Percentiles rank a stretch among this genome's conserved stretches.
phyloP scores from a whole-genome alignment of 2,329 filamentous ascomycete species.

The Paecilomyces fulvus region DNA sequence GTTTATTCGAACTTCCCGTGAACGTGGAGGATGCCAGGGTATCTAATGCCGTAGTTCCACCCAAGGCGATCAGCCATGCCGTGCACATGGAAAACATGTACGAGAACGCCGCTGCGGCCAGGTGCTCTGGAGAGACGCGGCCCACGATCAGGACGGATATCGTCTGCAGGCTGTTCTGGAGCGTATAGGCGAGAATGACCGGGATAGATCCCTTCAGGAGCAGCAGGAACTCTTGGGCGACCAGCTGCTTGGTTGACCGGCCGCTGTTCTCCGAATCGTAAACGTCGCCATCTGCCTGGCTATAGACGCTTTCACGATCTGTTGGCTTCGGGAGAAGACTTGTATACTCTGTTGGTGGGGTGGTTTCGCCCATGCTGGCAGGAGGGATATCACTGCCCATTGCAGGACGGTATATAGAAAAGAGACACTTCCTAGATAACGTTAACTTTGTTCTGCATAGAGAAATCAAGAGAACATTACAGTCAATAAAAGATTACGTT shows the following conservation, averaged over 20 bases:
- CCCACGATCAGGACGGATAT: constrained; percentile 74
- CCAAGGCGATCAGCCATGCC: constrained; percentile 77
- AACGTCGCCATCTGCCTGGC: constrained; percentile 24
- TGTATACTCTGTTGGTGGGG: constrained; percentile 16
- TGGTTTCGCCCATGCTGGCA: neutral
- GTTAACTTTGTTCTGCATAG: neutral
- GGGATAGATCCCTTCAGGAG: constrained; percentile 63
- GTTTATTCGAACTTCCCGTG: constrained; percentile 69
- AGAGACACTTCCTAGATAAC: neutral
- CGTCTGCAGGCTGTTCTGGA: constrained; percentile 81
- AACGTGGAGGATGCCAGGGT: constrained; percentile 76
- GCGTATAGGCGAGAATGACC: constrained; percentile 73
- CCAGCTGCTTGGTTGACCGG: constrained; percentile 25
- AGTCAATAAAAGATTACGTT: neutral
- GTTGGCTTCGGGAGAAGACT: constrained; percentile 18
- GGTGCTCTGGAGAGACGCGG: constrained; percentile 65
- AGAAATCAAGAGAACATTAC: neutral
- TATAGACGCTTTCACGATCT: constrained; percentile 3
- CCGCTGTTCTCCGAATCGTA: constrained; percentile 30
- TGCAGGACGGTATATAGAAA: neutral
- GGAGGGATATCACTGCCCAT: constrained; percentile 6
- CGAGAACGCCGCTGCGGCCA: constrained; percentile 75
- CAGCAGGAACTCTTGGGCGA: constrained; percentile 55
- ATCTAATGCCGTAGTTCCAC: constrained; percentile 78
- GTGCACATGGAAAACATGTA: constrained; percentile 94